These are phyloP conservation scores for Hypoxylon sp. DNA, from an alignment of 2,329 filamentous ascomycete species.

Conservation along the genomic window DNA sequence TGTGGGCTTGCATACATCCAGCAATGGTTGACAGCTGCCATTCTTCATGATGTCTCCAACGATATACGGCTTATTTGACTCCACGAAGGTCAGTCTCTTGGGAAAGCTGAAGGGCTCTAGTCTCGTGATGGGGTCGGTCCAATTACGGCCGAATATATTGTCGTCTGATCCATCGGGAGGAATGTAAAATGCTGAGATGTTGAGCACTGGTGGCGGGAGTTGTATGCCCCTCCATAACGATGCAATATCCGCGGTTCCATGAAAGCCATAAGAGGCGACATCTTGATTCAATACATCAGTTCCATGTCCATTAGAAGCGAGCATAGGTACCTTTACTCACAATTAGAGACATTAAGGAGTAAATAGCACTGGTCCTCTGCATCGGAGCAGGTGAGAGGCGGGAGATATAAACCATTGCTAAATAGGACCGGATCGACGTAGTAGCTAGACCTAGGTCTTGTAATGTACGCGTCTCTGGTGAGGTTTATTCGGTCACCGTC, in stretches of 20 bases:
- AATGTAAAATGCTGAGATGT: constrained; percentile 23
- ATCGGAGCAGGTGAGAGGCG: no score
- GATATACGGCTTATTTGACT: constrained; percentile 24
- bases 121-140: constrained; percentile 1
- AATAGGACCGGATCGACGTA: constrained; percentile 1
- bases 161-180: no score
- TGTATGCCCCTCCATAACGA: constrained; percentile 19
- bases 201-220: constrained; percentile 21
- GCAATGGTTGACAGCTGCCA: constrained; percentile 33
- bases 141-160: not conserved
- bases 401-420: no score
- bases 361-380: no score
- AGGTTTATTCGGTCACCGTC: constrained; percentile 29
- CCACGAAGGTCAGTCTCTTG: not conserved
- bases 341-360: no score
- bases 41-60: constrained; percentile 20
- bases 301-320: no score
- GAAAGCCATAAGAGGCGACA: constrained; percentile 25
- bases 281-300: no score
- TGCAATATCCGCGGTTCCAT: constrained; percentile 10
- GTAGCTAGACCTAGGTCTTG: not conserved
- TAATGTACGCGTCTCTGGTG: constrained; percentile 9
- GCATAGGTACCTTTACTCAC: no score
- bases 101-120: constrained; percentile 4
- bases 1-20: constrained; percentile 7